These are phyloP conservation scores for Hypoxylon intermedium DNA, from an alignment of 495 filamentous ascomycete species.

Conservation along the genomic window DNA sequence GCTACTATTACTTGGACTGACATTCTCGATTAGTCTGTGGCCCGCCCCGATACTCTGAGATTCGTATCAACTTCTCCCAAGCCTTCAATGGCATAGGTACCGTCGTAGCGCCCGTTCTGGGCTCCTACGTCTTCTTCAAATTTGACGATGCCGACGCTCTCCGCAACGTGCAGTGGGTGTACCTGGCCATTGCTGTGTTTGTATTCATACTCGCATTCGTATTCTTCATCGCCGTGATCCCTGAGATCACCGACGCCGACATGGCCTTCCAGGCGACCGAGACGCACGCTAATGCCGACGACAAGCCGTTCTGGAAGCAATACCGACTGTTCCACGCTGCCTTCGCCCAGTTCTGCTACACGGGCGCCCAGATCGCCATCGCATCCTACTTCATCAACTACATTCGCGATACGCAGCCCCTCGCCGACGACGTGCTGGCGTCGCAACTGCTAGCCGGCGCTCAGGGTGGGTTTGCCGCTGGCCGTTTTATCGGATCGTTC, in stretches of 20 bases:
- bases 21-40: slow-evolving; percentile 57
- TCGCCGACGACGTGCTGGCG: slow-evolving; percentile 30
- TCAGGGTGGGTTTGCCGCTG: slow-evolving; percentile 70
- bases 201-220: slow-evolving; percentile 68
- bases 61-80: slow-evolving; percentile 73
- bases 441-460: slow-evolving; percentile 64
- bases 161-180: slow-evolving; percentile 74
- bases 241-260: slow-evolving; percentile 77
- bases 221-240: slow-evolving; percentile 70
- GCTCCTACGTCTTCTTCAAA: slow-evolving; percentile 72
- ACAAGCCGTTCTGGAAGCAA: slow-evolving; percentile 65
- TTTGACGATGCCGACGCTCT: slow-evolving; percentile 59
- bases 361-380: slow-evolving; percentile 71
- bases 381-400: slow-evolving; percentile 60
- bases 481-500: slow-evolving; percentile 65
- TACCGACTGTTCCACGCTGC: slow-evolving; percentile 72
- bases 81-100: slow-evolving; percentile 73
- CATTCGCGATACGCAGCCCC: slow-evolving; percentile 40
- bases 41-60: slow-evolving; percentile 70
- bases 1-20: slow-evolving; percentile 26
- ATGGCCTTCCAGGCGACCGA: slow-evolving; percentile 63
- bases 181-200: slow-evolving; percentile 74
- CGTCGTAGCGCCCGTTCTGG: slow-evolving; percentile 68
- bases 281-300: slow-evolving; percentile 49
- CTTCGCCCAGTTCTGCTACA: slow-evolving; percentile 74